Conservation (phyloP, 805 yeast genomes). For the Starmerella floris region DNA sequence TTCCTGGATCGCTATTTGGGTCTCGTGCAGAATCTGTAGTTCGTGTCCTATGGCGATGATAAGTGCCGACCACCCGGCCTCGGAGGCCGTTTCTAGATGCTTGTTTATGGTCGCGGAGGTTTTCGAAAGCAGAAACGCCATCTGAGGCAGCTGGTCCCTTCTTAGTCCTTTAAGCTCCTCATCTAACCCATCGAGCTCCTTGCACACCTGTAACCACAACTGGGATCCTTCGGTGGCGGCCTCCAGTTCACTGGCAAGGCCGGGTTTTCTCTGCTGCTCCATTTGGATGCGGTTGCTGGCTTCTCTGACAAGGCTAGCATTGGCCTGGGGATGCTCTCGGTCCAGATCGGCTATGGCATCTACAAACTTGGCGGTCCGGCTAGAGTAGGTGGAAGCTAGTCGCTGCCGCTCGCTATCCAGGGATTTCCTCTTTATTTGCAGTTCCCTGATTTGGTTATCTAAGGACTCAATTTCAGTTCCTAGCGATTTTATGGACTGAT, state of each 20-base stretch:
- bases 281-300: background rate
- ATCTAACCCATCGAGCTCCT: slow-evolving; percentile 18
- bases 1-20: slow-evolving; percentile 18
- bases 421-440: slow-evolving; percentile 11
- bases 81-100: slow-evolving; percentile 14
- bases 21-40: slow-evolving; percentile 20
- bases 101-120: slow-evolving; percentile 11
- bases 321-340: background rate
- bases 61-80: slow-evolving; percentile 22
- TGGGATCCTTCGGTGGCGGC: slow-evolving; percentile 13
- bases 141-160: slow-evolving; percentile 12
- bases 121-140: slow-evolving; percentile 14
- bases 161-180: slow-evolving; percentile 9
- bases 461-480: slow-evolving; percentile 8
- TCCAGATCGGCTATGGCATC: slow-evolving; percentile 8
- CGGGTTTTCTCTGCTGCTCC: slow-evolving; percentile 1
- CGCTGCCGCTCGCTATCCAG: slow-evolving; percentile 10
- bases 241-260: slow-evolving; percentile 11
- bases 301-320: slow-evolving; percentile 8
- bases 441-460: slow-evolving; percentile 17
- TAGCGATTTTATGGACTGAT: slow-evolving; percentile 6
- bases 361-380: slow-evolving; percentile 10
- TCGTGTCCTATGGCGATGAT: slow-evolving; percentile 26
- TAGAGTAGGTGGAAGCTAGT: slow-evolving; percentile 8
- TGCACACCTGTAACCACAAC: slow-evolving; percentile 10